Evolutionary conservation across 495 filamentous ascomycete genomes (phyloP), one percentile per base, ranked within the genome.

Genomic region (Podospora bellae-mahoneyi): DNA sequence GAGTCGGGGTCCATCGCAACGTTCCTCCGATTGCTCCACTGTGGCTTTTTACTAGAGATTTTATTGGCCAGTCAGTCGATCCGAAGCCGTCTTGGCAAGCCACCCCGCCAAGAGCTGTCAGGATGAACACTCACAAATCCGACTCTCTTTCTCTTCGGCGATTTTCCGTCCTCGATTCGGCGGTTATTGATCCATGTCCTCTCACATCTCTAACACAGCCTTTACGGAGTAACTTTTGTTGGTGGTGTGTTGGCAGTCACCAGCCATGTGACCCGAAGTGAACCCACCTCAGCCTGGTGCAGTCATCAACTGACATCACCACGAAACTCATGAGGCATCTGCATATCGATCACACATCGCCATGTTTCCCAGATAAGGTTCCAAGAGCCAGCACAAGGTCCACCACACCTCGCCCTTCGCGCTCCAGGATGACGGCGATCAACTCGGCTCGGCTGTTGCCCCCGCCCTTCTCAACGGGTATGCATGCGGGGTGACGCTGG

Each of bases 21-120:
- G 44, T 71, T 71, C 69, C 55, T 68, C 69, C 65, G 64, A 13
- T 20, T 23, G 39, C 23, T 55, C 62, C 69, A 58, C 69, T 61
- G 65, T 67, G 69, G 69, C 65, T 67, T 67, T 67, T 34, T 65
- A 0, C 16, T 0, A 19, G 39, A 1, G 23, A n/a, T 10, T 0
- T 54, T 1, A 71, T 67, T 71, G 69, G 69, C 2, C 48, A 27
- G 4, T 9, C 34, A 1, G 5, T 39, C 27, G 15, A 39, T 58
- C 57, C 62, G 20, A 44, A n/a, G 61, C 64, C 64, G 64, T 55
- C 64, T 70, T 70, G 68, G 64, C 64, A 60, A 60, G 58, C 58
- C 58, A 60, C 58, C 23, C 59, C 15, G 39, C 39, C 39, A 48
- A 48, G 39, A 48, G 9, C 39, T 48, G 39, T 48, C 39, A 48